Evolutionary conservation across 805 yeast species (phyloP).

Genomic region (Wickerhamomyces chaumierensis): DNA sequence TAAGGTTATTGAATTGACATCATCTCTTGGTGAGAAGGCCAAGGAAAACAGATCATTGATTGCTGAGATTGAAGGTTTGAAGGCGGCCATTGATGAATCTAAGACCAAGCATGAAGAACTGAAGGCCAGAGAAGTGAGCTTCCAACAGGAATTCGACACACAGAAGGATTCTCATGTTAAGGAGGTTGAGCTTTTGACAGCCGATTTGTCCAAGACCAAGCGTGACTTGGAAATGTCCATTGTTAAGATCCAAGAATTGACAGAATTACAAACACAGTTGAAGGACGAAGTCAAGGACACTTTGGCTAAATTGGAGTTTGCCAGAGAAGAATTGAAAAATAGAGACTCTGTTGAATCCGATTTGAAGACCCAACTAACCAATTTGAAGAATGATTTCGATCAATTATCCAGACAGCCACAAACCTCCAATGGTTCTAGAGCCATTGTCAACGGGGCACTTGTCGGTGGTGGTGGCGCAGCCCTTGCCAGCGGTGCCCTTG

Average conservation of each 20-base stretch:
- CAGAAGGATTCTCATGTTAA: constrained; percentile 36
- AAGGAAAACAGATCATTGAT: constrained; percentile 71
- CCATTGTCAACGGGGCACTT: constrained; percentile 15
- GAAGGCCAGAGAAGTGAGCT: constrained; percentile 43
- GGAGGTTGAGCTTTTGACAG: constrained; percentile 38
- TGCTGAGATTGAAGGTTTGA: constrained; percentile 43
- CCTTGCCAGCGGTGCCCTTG: constrained; percentile 9
- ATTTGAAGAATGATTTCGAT: constrained; percentile 23
- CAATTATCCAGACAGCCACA: constrained; percentile 20
- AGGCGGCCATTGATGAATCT: constrained; percentile 41
- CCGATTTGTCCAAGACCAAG: constrained; percentile 43
- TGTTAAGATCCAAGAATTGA: constrained; percentile 45
- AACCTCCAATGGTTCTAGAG: constrained; percentile 20
- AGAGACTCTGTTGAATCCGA: constrained; percentile 57
- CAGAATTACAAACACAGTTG: constrained; percentile 48
- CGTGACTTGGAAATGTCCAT: constrained; percentile 47
- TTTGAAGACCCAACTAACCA: constrained; percentile 37
- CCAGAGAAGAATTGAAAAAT: constrained; percentile 46
- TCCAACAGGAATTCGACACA: constrained; percentile 32
- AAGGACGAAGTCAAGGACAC: constrained; percentile 53
- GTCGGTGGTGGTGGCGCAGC: too few relatives aligned
- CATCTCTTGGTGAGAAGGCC: constrained; percentile 65
- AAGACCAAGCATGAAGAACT: constrained; percentile 40
- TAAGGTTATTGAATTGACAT: constrained; percentile 94
- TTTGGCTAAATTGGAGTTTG: constrained; percentile 47